phyloP scores from a whole-genome alignment of 2,329 filamentous ascomycete species.

The Sphaerulina vaccinii region DNA sequence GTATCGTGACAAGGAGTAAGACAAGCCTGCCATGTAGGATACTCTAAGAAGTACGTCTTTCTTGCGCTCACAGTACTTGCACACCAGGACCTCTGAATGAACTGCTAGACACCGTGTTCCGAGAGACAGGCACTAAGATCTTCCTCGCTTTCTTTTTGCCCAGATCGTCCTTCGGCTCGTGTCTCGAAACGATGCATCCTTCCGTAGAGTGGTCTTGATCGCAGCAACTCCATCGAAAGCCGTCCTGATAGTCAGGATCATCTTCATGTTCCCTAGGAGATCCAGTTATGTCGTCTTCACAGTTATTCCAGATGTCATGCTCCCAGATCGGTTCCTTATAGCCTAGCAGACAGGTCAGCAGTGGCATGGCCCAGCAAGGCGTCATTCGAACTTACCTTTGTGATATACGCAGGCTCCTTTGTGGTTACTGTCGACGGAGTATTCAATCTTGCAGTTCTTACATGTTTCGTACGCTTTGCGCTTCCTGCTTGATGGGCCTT shows the following conservation, averaged over 20 bases:
- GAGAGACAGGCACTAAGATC: background rate
- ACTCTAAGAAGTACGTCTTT: too few relatives aligned
- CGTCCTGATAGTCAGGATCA: background rate
- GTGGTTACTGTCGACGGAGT: background rate
- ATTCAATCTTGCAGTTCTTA: conserved; percentile 10
- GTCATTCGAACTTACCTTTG: background rate
- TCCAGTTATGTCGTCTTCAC: background rate
- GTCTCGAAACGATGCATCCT: background rate
- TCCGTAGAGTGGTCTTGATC: background rate
- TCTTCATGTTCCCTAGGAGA: background rate
- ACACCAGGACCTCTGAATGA: conserved; percentile 4
- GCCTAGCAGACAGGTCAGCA: background rate
- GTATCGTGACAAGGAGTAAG: too few relatives aligned
- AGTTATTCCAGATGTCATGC: background rate
- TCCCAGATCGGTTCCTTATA: background rate
- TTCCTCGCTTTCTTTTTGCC: background rate
- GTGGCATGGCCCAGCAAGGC: background rate
- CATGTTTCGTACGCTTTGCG: conserved; percentile 13
- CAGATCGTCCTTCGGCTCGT: background rate
- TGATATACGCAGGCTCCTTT: conserved; percentile 9
- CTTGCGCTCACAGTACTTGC: background rate
- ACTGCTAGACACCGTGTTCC: background rate
- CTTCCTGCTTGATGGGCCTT: background rate
- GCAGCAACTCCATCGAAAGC: background rate
- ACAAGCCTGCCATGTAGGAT: too few relatives aligned